Conservation (phyloP, 2,329 filamentous ascomycete species). For the Juglanconis oblonga region DNA sequence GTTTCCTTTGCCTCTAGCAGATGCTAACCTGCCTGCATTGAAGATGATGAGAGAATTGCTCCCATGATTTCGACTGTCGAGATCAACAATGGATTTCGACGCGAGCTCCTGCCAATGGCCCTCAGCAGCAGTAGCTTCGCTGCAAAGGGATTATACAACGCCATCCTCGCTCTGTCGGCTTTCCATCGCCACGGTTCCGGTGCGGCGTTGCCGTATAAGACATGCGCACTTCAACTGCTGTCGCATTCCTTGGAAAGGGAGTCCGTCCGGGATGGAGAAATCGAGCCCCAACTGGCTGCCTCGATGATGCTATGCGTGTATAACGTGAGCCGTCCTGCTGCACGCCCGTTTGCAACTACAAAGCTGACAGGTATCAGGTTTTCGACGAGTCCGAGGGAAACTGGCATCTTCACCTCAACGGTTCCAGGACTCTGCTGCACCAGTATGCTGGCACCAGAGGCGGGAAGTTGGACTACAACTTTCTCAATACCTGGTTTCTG, state of each 20-base stretch:
- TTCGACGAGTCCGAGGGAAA: slow-evolving; percentile 46
- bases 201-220: slow-evolving; percentile 40
- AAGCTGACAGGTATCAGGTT: slow-evolving; percentile 32
- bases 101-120: slow-evolving; percentile 44
- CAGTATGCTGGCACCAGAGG: slow-evolving; percentile 23
- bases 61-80: slow-evolving; percentile 46
- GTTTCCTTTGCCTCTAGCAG: neutral
- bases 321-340: slow-evolving; percentile 33
- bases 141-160: slow-evolving; percentile 38
- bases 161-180: slow-evolving; percentile 42
- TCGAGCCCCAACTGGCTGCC: slow-evolving; percentile 40
- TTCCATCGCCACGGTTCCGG: slow-evolving; percentile 38
- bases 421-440: slow-evolving; percentile 36
- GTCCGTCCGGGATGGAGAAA: slow-evolving; percentile 23
- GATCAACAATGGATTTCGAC: slow-evolving; percentile 43
- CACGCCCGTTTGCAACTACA: neutral
- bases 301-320: slow-evolving; percentile 52
- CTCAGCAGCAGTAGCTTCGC: slow-evolving; percentile 32
- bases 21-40: slow-evolving; percentile 6
- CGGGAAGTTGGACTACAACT: slow-evolving; percentile 30
- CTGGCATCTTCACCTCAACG: slow-evolving; percentile 43
- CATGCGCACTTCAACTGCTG: slow-evolving; percentile 37
- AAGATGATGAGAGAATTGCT: slow-evolving; percentile 38
- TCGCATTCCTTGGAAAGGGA: slow-evolving; percentile 33
- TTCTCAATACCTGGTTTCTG: slow-evolving; percentile 44